A percentile compares a stretch with the other conserved stretches of the same genome.
Evolutionary conservation across 441 rosid species (phyloP).

Genomic region (Macaranga tanarius): DNA sequence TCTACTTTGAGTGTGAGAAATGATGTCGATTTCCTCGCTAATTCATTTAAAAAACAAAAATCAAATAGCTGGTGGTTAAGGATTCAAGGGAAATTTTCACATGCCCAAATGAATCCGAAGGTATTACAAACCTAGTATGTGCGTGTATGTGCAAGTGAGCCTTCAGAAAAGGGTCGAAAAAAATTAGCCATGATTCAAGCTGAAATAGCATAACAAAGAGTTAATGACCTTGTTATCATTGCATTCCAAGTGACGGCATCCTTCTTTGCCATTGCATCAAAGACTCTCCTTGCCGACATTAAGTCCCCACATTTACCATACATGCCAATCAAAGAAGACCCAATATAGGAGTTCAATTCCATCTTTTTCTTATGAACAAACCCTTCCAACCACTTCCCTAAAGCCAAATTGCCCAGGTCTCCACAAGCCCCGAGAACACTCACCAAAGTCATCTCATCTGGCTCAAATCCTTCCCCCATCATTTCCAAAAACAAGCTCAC

Average conservation of each 20-base stretch:
- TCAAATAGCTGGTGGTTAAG: too few relatives aligned
- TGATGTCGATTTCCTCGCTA: too few relatives aligned
- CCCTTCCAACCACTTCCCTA: slow-evolving; percentile 63
- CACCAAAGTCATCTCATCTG: slow-evolving; percentile 76
- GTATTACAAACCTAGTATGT: background rate
- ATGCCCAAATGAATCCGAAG: background rate
- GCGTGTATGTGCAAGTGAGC: background rate
- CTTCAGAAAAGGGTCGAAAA: background rate
- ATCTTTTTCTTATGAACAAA: slow-evolving; percentile 43
- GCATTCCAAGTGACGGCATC: slow-evolving; percentile 84
- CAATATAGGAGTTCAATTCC: slow-evolving; percentile 51
- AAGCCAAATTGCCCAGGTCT: slow-evolving; percentile 57
- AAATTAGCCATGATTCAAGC: background rate
- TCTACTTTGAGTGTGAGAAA: background rate
- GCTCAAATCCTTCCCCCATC: slow-evolving; percentile 55
- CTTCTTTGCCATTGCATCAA: slow-evolving; percentile 55
- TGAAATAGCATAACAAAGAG: background rate
- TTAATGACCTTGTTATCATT: slow-evolving; percentile 69
- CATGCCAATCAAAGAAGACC: slow-evolving; percentile 76
- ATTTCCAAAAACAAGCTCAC: slow-evolving; percentile 55
- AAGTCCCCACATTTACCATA: slow-evolving; percentile 78
- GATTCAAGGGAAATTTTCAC: background rate
- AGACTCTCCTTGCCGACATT: slow-evolving; percentile 61
- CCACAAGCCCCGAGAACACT: slow-evolving; percentile 70
- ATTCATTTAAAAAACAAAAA: too few relatives aligned